Base-by-base conservation (phyloP, 2,329 filamentous ascomycete genomes). In the Chaetomium sp. region DNA sequence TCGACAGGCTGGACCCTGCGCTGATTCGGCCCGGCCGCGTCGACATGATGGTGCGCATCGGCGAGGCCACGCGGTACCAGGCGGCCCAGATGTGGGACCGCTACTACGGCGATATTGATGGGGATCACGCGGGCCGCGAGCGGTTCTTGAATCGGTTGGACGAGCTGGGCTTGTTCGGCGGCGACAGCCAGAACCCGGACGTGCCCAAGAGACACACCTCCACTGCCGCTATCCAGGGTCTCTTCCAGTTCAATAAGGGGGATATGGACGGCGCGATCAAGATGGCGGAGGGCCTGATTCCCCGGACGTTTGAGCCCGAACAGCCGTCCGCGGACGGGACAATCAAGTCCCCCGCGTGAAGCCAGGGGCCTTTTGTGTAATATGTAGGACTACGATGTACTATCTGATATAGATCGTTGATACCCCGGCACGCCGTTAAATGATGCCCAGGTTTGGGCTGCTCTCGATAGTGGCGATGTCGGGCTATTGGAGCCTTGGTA, bases 231-330 rank as follows among this genome's bases (percentile, higher is more conserved):
- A 87, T 99, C 33, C 95, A 99, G 77, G 95, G 95, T 0, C 78
- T 99, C 53, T 99, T 99, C 77, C 77, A 98, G 75, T 96, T 96
- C 76, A 96, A 98, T 78, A 99, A 99, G 79, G 90, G 89, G 68
- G 85, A 96, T 71, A 90, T 93, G 82, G 84, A 93, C 70, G 93
- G 94, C 1, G 94, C 94, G 16, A 93, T 98, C 69, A 79, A 81
- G 19, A 93, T 91, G 89, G 90, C 89, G 1, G 88, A 91, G 67
- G 86, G 84, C 1, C 78, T 92, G 64, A 83, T 88, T 35, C 85
- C 85, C 16, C 77, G 79, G 65, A 83, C 81, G 60, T 82, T 85
- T 69, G 84, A 86, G 73, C 77, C 82, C 0, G 81, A 80, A 51
- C 72, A 77, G n/a, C 64, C 71, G 10, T 79, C 74, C 5, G 69